Conservation (phyloP, 2,329 filamentous ascomycete species). For the Stagonosporopsis tanaceti region DNA sequence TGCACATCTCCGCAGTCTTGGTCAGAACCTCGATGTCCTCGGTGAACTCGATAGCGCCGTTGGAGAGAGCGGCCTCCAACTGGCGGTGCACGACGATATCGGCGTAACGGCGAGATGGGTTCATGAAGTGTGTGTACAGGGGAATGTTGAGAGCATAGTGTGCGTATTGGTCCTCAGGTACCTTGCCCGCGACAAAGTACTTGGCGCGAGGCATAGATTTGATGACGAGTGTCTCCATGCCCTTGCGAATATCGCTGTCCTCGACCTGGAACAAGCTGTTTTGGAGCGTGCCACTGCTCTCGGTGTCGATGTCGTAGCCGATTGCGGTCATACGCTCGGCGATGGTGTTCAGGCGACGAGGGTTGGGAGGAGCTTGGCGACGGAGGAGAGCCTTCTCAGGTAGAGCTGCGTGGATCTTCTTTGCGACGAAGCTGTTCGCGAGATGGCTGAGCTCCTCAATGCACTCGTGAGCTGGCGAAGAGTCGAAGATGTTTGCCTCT, state of each 20-base stretch:
- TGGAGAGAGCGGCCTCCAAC: conserved; percentile 83
- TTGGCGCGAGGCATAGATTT: conserved; percentile 97
- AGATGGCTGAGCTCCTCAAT: conserved; percentile 96
- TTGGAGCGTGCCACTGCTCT: conserved; percentile 88
- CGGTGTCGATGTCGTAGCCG: conserved; percentile 87
- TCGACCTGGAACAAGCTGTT: conserved; percentile 95
- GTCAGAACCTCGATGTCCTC: conserved; percentile 88
- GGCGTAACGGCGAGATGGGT: conserved; percentile 91
- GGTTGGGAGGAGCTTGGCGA: conserved; percentile 83
- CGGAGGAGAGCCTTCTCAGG: conserved; percentile 94
- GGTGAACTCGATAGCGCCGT: conserved; percentile 81
- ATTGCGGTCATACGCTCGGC: conserved; percentile 91
- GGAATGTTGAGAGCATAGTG: conserved; percentile 95
- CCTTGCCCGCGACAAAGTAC: conserved; percentile 87
- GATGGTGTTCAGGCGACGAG: conserved; percentile 87
- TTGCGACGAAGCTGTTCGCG: conserved; percentile 87
- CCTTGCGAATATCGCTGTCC: conserved; percentile 88
- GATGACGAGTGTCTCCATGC: conserved; percentile 94
- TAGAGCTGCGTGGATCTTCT: conserved; percentile 78
- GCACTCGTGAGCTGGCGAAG: conserved; percentile 85
- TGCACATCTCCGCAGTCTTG: conserved; percentile 95
- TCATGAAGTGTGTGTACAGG: conserved; percentile 96
- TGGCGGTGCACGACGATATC: conserved; percentile 96
- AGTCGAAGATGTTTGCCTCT: conserved; percentile 95
- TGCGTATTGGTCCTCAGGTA: conserved; percentile 76